Percentiles rank a stretch among this genome's conserved stretches.
Conservation (phyloP, 768 basidiomycete genomes). For the Suillus sp. region DNA sequence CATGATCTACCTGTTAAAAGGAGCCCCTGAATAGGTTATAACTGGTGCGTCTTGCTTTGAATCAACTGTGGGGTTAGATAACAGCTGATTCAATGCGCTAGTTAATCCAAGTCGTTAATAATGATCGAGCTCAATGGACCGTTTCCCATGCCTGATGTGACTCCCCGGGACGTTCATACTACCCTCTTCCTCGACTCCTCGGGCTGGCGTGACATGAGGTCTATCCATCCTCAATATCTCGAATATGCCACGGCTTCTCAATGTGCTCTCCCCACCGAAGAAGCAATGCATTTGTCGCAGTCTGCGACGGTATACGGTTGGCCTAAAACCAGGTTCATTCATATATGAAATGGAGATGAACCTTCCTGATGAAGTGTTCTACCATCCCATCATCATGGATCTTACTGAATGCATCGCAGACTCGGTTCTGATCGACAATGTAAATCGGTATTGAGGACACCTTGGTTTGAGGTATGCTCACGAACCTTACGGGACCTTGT, state of each 20-base stretch:
- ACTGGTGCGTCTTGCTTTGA: neutral
- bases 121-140: neutral
- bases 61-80: neutral
- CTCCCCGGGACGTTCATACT: neutral
- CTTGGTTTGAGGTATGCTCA: neutral
- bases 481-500: slow-evolving; percentile 32
- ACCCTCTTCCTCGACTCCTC: no score
- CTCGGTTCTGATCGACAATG: slow-evolving; percentile 30
- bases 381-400: slow-evolving; percentile 24
- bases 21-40: no score
- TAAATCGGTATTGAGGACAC: slow-evolving; percentile 11
- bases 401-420: slow-evolving; percentile 19
- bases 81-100: no score
- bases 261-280: no score
- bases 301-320: slow-evolving; percentile 33
- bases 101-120: neutral
- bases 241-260: no score
- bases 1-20: neutral
- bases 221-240: no score
- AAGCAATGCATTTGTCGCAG: no score
- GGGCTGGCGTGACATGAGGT: neutral
- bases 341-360: slow-evolving; percentile 34
- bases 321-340: slow-evolving; percentile 32
- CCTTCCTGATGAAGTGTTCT: slow-evolving; percentile 36
- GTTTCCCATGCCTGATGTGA: neutral